A percentile compares a stretch with the other conserved stretches of the same genome.
Conservation (phyloP, 2,329 filamentous ascomycete genomes). For the Talaromyces sp. region DNA sequence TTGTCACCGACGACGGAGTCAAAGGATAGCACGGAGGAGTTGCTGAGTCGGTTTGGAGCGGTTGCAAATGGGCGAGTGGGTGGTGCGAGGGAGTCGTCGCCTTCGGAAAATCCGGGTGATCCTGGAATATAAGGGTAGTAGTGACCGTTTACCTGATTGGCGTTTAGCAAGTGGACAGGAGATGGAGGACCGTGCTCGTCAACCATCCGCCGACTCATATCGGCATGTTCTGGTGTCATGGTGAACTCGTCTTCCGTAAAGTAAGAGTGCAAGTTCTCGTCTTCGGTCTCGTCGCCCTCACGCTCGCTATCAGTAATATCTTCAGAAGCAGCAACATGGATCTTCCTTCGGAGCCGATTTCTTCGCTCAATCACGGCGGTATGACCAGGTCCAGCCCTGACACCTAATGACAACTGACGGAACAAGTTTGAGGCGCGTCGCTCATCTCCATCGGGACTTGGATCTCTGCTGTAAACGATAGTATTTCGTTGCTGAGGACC, state of each 20-base stretch:
- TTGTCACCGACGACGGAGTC: conserved; percentile 59
- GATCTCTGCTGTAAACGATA: conserved; percentile 39
- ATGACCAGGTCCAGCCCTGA: conserved; percentile 41
- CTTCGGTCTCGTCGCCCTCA: conserved; percentile 34
- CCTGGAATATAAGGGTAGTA: conserved; percentile 23
- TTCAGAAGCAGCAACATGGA: conserved; percentile 10
- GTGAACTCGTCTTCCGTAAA: conserved; percentile 42
- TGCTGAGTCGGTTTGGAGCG: conserved; percentile 35
- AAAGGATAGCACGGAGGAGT: conserved; percentile 52
- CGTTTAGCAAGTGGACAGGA: neutral
- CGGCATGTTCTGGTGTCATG: conserved; percentile 33
- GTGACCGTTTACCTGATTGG: neutral
- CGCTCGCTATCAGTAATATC: conserved; percentile 32
- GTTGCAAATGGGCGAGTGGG: conserved; percentile 30
- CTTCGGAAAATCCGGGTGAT: conserved; percentile 29
- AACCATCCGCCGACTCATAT: conserved; percentile 29
- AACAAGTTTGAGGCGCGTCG: conserved; percentile 33
- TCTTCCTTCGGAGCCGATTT: conserved; percentile 14
- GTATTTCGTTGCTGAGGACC: conserved; percentile 39
- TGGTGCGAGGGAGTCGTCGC: conserved; percentile 33
- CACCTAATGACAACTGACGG: conserved; percentile 39
- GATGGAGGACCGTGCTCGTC: conserved; percentile 17
- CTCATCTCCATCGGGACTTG: conserved; percentile 31
- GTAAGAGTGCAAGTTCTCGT: conserved; percentile 30
- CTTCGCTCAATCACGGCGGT: conserved; percentile 17